These are phyloP conservation scores for Lentinula edodes DNA, from an alignment of 768 basidiomycete genomes.

Conservation along the genomic window DNA sequence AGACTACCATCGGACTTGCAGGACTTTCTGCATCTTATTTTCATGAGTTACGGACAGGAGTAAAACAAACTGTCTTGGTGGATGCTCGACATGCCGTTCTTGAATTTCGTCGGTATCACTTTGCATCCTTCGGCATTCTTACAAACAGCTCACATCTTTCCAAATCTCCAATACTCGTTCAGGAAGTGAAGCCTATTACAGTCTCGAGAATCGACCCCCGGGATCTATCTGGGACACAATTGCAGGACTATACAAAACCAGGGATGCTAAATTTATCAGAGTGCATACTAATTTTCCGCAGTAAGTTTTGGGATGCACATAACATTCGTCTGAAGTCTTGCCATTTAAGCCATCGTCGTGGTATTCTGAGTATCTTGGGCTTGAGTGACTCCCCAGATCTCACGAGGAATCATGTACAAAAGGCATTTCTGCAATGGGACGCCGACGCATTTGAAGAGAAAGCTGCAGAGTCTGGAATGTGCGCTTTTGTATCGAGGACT, in stretches of 20 bases:
- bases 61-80: slow-evolving; percentile 43
- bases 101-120: slow-evolving; percentile 40
- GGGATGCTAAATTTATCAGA: slow-evolving; percentile 42
- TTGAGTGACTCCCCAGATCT: slow-evolving; percentile 24
- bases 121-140: too few species aligned
- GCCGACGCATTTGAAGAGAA: slow-evolving; percentile 42
- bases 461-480: slow-evolving; percentile 39
- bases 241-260: slow-evolving; percentile 50
- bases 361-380: slow-evolving; percentile 41
- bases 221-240: slow-evolving; percentile 40
- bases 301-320: slow-evolving; percentile 19
- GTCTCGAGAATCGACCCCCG: slow-evolving; percentile 31
- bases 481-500: slow-evolving; percentile 44
- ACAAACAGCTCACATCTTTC: too few species aligned
- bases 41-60: slow-evolving; percentile 38
- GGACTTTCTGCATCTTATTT: slow-evolving; percentile 50
- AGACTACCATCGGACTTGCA: slow-evolving; percentile 46
- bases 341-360: slow-evolving; percentile 39
- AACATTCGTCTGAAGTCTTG: not conserved
- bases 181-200: slow-evolving; percentile 29
- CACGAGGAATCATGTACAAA: slow-evolving; percentile 30
- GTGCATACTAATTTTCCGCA: slow-evolving; percentile 66
- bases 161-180: too few species aligned
- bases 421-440: slow-evolving; percentile 34
- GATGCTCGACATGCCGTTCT: slow-evolving; percentile 52